Base-by-base conservation (phyloP, 768 basidiomycete genomes). In the Hemileccinum impolitum region DNA sequence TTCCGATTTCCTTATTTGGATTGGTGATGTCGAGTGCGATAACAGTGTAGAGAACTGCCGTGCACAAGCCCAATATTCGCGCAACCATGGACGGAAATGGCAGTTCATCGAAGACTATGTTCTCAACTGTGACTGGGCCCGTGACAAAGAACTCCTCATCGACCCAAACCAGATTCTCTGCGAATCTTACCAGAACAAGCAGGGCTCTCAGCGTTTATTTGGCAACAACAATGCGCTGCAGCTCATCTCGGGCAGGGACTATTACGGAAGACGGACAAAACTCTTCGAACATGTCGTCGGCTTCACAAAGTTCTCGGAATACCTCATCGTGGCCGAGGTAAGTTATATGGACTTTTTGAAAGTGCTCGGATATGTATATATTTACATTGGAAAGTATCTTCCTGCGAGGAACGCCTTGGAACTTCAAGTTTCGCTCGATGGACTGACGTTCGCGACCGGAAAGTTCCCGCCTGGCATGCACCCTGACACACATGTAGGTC, bases 281-380 rank as follows among this genome's bases (percentile, higher is more conserved):
- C 66, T 96, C 18, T 99, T 98, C 60, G 81, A 90, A 39, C 75
- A 82, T 37, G 85, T 99, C 46, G 92, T 93, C 56, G 96, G 96
- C 7, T 97, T 94, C 71, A 86, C 96, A 0, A 94, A 93, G 71
- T 99, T 99, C 68, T 91, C 91, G 0, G 92, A 99, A 72, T 99
- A 89, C 66, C 76, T 98, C 64, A 84, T 98, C 39, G 95, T 97
- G 26, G 96, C 95, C 19, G 87, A 94, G 78, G 92, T 96, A 36
- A 45, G 83, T 61, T 23, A 9, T 18, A 17, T 31, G 6, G 13
- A 11, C 7, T 7, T 12, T 47, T 4, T 25, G 13, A 26, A 14
- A 23, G 45, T n/a, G 6, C 1, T n/a, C 26, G 23, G 0, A 26
- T 18, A 34, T 12, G 31, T 48, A 4, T 50, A 78, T 75, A 32